Evolutionary conservation across 2,329 filamentous ascomycete genomes (phyloP), one percentile per base, ranked within the genome.

Genomic region (Penicillium sp.): DNA sequence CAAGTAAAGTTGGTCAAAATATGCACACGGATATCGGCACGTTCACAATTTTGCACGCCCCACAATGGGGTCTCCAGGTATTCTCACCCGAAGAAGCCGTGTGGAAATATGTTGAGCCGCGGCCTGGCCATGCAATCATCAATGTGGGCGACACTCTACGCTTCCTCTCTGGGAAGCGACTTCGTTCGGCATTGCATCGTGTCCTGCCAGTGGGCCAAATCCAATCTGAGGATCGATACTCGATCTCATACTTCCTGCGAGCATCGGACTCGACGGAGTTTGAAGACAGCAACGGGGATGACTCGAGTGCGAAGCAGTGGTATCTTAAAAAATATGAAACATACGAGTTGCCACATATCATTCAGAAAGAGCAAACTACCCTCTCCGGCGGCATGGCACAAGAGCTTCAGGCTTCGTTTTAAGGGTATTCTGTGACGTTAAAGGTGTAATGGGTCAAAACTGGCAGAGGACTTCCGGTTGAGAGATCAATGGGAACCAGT

Each of bases 1-100:
- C 31, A 7, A 37, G 31, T 23, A 36, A 50, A 23, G 51, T 62
- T 5, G 62, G 67, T 5, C 67, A 69, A 50, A 64, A 64, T 29
- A 66, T 54, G 45, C 68, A 71, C 53, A 71, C 67, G 0, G 68
- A 71, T 48, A 47, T 64, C 10, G 66, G 68, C 29, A 63, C 58
- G 9, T 45, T 71, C n/a, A 66, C 68, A 11, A 43, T 71, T 13
- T 60, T 71, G 10, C 66, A 70, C 48, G 55, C 59, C 16, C 26
- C 62, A 7, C 63, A 68, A 43, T 69, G 64, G 61, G 71, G 71
- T 10, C 60, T 74, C 1, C 71, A 75, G 48, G 52, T 70, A 10
- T 40, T 55, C 7, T 44, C 51, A 10, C 31, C 31, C 31, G 31
- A 10, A 10, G 14, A 9, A 10, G 14, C 7, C 5, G 7, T 9